phyloP scores from a whole-genome alignment of 441 rosid species.

The Corymbia citriodora region DNA sequence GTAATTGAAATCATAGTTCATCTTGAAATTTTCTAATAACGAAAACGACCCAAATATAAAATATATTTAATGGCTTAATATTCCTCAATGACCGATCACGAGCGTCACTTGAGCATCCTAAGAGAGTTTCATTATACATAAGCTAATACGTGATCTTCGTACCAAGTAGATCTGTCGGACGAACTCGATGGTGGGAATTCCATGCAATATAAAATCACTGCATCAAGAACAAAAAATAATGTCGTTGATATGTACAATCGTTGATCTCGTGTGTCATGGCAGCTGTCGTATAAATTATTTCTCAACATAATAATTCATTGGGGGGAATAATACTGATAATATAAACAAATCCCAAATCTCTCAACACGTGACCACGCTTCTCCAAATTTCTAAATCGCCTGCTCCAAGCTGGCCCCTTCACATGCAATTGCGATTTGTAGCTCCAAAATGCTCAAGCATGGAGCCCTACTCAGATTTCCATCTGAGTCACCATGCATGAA shows the following conservation, averaged over 20 bases:
- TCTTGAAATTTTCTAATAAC: not conserved
- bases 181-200: not conserved
- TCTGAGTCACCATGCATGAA: not conserved
- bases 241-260: not conserved
- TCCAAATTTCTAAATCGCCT: not conserved
- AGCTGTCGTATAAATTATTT: not conserved
- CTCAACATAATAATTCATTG: not conserved
- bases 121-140: not conserved
- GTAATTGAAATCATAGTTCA: not conserved
- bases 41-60: not conserved
- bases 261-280: not conserved
- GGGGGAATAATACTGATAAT: not conserved
- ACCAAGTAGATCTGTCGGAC: not conserved
- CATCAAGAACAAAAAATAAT: not conserved
- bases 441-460: not conserved
- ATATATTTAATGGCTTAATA: not conserved
- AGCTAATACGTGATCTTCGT: not conserved
- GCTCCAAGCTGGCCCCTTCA: not conserved
- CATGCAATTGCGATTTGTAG: not conserved
- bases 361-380: not conserved
- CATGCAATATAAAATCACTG: not conserved
- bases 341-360: not conserved
- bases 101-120: not conserved
- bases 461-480: not conserved
- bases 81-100: not conserved